These are phyloP conservation scores for Diplogelasinospora grovesii DNA, from an alignment of 495 filamentous ascomycete species.

Conservation along the genomic window DNA sequence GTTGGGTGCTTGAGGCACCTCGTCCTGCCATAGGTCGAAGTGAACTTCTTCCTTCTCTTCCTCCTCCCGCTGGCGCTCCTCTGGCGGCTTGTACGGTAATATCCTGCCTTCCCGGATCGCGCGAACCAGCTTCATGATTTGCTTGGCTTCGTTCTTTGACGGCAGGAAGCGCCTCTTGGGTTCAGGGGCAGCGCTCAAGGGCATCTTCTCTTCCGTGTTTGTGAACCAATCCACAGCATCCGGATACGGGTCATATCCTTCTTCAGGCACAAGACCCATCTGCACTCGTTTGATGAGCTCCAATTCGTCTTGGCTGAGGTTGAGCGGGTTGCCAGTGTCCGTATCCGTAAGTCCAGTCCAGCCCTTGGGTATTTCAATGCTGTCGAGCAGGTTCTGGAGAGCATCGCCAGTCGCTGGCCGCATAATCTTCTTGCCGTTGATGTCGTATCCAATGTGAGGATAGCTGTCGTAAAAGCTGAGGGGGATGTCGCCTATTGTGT, in stretches of 20 bases:
- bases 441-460: constrained; percentile 97
- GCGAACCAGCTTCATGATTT: constrained; percentile 95
- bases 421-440: constrained; percentile 97
- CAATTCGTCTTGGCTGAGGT: constrained; percentile 81
- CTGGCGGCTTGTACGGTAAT: constrained; percentile 77
- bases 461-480: constrained; percentile 84
- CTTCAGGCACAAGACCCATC: constrained; percentile 79
- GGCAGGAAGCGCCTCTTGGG: constrained; percentile 93
- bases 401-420: constrained; percentile 91
- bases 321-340: constrained; percentile 81
- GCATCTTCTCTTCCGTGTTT: constrained; percentile 85
- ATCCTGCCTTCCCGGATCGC: constrained; percentile 94
- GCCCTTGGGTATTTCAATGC: constrained; percentile 95
- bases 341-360: constrained; percentile 96
- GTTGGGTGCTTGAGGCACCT: constrained; percentile 74
- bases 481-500: constrained; percentile 94
- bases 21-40: constrained; percentile 94
- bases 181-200: constrained; percentile 86
- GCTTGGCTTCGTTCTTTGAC: constrained; percentile 96
- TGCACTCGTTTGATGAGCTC: constrained; percentile 84
- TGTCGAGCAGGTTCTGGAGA: constrained; percentile 87
- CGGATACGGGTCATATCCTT: constrained; percentile 88
- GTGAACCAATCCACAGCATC: constrained; percentile 91
- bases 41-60: constrained; percentile 57
- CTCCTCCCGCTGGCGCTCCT: constrained; percentile 65